phyloP scores from a whole-genome alignment of 2,329 filamentous ascomycete species.

The Sarocladiaceae sp. region DNA sequence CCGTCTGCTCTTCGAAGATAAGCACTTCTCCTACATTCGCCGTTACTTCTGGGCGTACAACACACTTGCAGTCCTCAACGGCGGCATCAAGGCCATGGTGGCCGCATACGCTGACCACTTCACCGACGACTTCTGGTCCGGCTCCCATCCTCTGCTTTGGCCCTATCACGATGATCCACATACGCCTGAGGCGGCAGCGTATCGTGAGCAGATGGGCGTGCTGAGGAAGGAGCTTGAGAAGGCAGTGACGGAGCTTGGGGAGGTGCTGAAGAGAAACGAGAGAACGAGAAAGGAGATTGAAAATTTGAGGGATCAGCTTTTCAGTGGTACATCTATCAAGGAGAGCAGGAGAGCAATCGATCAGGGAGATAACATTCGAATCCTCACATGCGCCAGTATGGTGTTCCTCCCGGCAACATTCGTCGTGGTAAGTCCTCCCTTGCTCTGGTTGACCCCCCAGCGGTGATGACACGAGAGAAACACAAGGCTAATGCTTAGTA shows the following conservation, averaged over 20 bases:
- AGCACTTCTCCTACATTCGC: conserved; percentile 53
- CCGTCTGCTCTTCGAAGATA: conserved; percentile 54
- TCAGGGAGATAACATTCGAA: conserved; percentile 56
- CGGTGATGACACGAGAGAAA: not conserved
- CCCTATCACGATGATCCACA: conserved; percentile 31
- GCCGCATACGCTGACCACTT: conserved; percentile 51
- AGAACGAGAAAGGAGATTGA: conserved; percentile 48
- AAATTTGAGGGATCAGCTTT: conserved; percentile 54
- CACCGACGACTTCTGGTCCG: conserved; percentile 52
- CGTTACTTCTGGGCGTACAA: conserved; percentile 59
- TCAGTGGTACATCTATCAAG: conserved; percentile 56
- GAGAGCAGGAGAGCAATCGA: conserved; percentile 56
- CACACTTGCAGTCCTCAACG: conserved; percentile 53
- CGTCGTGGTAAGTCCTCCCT: conserved; percentile 38
- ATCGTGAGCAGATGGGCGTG: conserved; percentile 39
- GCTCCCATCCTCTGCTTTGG: conserved; percentile 48
- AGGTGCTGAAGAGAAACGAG: conserved; percentile 44
- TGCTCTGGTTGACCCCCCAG: not conserved
- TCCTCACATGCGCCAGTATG: conserved; percentile 53
- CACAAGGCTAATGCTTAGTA: conserved; percentile 13
- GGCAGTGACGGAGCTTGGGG: conserved; percentile 42
- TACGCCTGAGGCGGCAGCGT: conserved; percentile 32
- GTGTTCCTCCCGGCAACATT: conserved; percentile 57
- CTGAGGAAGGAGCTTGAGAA: conserved; percentile 43
- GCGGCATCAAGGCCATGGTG: conserved; percentile 52